Evolutionary conservation across 1,284 basidiomycete species (phyloP), one percentile per base, ranked within the genome.

Genomic region (Athelia sp.): DNA sequence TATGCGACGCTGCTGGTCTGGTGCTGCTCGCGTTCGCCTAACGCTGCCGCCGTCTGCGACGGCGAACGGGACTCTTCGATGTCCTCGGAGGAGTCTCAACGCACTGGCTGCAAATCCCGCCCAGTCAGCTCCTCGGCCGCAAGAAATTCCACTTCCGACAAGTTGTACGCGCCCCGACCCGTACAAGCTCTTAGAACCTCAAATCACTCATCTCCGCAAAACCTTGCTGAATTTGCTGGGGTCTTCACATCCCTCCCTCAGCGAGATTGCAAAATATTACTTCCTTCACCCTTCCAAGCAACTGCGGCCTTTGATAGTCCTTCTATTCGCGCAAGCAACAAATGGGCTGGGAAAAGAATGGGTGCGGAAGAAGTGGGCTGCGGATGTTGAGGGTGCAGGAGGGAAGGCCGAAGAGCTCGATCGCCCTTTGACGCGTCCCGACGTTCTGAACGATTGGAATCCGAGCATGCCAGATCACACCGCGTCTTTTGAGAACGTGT

Each of bases 231-330:
- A 78, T 54, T 76, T 99, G 36, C 79, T 99, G 11, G 94, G 93
- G 23, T 89, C 90, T 2, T 88, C 91, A 10, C 91, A 98, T 66
- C 90, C 93, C 1, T 82, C 84, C 1, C 82, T 99, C 50, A 85
- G 89, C 55, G 81, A 88, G 50, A 87, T 98, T 53, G 93, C 95
- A 3, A 84, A 93, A 58, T 97, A 94, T 70, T 98, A 98, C 72
- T 97, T 98, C 66, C 75, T 90, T 52, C 82, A 86, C 47, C 84
- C 87, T 11, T 88, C 91, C 19, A 97, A 97, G 65, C 93, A 98
- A 62, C 78, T 98, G 21, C 82, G 96, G 14, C 94, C 96, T 1
- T 74, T 96, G 55, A 78, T 98, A 42, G 90, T 98, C 26, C 79
- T 99, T 24, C 81, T 99, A 45, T 93, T 98, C 70, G 76, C 88